Conservation (phyloP, 768 basidiomycete species). For the Termitomyces sp. region DNA sequence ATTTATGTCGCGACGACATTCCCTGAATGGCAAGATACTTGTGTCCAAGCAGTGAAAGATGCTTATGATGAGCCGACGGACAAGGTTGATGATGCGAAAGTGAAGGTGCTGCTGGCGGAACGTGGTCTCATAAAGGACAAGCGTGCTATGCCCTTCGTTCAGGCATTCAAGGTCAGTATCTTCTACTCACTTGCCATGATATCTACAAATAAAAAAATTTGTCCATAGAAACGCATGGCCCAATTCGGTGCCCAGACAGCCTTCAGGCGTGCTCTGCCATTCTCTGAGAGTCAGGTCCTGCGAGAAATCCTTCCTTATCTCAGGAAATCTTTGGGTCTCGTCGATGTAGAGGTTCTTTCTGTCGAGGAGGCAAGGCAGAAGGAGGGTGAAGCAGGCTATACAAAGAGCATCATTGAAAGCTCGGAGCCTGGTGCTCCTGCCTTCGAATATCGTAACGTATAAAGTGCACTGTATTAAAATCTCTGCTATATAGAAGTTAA, state of each 20-base stretch:
- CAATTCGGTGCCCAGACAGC: slow-evolving; percentile 72
- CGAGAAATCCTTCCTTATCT: slow-evolving; percentile 71
- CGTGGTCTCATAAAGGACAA: slow-evolving; percentile 93
- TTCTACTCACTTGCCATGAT: neutral
- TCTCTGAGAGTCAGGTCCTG: slow-evolving; percentile 76
- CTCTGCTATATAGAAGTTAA: neutral
- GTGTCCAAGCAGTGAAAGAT: slow-evolving; percentile 70
- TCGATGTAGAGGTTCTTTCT: slow-evolving; percentile 63
- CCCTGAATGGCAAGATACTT: slow-evolving; percentile 90
- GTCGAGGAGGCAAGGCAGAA: slow-evolving; percentile 62
- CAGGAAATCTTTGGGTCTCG: slow-evolving; percentile 66
- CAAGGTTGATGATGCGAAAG: slow-evolving; percentile 77
- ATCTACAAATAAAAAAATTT: neutral
- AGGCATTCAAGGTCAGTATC: slow-evolving; percentile 76
- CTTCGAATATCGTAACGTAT: slow-evolving; percentile 83
- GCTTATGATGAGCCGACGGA: slow-evolving; percentile 52
- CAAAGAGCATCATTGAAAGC: slow-evolving; percentile 65
- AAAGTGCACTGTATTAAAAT: slow-evolving; percentile 2
- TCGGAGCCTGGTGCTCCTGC: slow-evolving; percentile 86
- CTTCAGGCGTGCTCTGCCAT: slow-evolving; percentile 78
- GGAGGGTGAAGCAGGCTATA: slow-evolving; percentile 51
- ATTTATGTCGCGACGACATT: slow-evolving; percentile 89
- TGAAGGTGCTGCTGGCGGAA: slow-evolving; percentile 60
- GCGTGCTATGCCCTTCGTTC: slow-evolving; percentile 91
- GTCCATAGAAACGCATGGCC: slow-evolving; percentile 67